Conservation (phyloP, 1,139 yeast genomes). For the Zygoascus sp. region DNA sequence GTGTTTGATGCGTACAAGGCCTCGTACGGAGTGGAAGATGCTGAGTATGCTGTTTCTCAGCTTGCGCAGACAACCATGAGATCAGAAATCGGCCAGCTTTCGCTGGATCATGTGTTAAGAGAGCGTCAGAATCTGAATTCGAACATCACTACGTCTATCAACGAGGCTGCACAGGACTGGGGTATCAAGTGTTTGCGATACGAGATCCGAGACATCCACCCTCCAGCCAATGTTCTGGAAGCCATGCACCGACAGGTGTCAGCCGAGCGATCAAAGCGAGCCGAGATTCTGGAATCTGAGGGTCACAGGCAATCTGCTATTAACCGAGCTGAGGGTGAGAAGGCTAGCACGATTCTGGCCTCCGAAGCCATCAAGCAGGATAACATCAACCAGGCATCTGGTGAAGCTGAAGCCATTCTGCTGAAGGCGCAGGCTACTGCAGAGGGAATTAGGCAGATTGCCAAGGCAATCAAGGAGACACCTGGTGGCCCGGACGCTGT, state of each 20-base stretch:
- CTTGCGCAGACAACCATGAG: conserved; percentile 90
- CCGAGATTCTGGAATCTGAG: conserved; percentile 81
- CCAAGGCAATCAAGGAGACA: conserved; percentile 61
- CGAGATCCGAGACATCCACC: conserved; percentile 85
- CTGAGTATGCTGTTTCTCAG: conserved; percentile 79
- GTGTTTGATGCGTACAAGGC: conserved; percentile 83
- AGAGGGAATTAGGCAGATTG: conserved; percentile 58
- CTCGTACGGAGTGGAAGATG: conserved; percentile 83
- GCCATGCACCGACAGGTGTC: conserved; percentile 90
- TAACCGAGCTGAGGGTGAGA: conserved; percentile 80
- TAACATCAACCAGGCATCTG: conserved; percentile 60
- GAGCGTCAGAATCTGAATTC: conserved; percentile 70
- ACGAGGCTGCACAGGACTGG: conserved; percentile 84
- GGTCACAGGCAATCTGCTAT: conserved; percentile 76
- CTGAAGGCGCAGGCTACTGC: conserved; percentile 76
- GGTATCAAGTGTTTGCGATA: conserved; percentile 81
- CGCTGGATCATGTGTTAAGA: conserved; percentile 69
- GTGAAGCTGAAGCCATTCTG: conserved; percentile 65
- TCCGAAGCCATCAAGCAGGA: conserved; percentile 66
- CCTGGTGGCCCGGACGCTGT: conserved; percentile 76
- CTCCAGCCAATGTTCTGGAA: conserved; percentile 79
- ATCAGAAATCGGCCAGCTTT: conserved; percentile 77
- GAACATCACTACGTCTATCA: conserved; percentile 72
- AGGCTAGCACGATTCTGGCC: conserved; percentile 60
- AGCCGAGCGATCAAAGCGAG: conserved; percentile 81